phyloP scores from a whole-genome alignment of 129 eudicot genomes.

The Tagetes erecta region DNA sequence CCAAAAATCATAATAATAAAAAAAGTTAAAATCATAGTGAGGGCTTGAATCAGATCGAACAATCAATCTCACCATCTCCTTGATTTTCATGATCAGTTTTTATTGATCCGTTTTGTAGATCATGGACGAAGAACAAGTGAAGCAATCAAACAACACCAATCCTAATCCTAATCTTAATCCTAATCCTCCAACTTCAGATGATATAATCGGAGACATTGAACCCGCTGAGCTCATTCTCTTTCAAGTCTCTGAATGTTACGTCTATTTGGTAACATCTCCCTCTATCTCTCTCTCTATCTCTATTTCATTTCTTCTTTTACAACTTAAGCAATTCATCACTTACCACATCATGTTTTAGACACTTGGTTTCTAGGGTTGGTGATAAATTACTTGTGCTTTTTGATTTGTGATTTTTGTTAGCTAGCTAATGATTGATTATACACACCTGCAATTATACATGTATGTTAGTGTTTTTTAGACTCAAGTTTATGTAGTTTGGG shows the following conservation, averaged over 20 bases:
- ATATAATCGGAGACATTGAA: conserved; percentile 41
- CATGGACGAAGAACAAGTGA: conserved; percentile 32
- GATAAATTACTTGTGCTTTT: neutral
- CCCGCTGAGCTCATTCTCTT: conserved; percentile 79
- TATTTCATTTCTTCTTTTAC: neutral
- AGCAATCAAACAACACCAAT: conserved; percentile 15
- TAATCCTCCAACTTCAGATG: conserved; percentile 19
- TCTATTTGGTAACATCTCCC: conserved; percentile 62
- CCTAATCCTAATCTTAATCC: conserved; percentile 13
- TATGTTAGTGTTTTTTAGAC: too few species aligned
- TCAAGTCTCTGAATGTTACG: conserved; percentile 95
- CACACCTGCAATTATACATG: too few species aligned
- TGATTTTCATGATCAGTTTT: conserved; percentile 23
- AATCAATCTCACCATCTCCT: conserved; percentile 27
- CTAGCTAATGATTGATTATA: neutral
- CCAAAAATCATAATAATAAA: too few species aligned
- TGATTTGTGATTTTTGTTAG: neutral
- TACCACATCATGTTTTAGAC: neutral
- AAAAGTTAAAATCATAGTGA: too few species aligned
- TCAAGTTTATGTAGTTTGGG: neutral
- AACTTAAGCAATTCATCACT: conserved; percentile 17
- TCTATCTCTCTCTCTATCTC: conserved; percentile 5
- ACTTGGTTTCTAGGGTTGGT: neutral
- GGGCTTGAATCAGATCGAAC: neutral
- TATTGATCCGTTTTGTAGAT: conserved; percentile 21